Base-by-base conservation (phyloP, 768 basidiomycete genomes). In the Ramaria sp. region DNA sequence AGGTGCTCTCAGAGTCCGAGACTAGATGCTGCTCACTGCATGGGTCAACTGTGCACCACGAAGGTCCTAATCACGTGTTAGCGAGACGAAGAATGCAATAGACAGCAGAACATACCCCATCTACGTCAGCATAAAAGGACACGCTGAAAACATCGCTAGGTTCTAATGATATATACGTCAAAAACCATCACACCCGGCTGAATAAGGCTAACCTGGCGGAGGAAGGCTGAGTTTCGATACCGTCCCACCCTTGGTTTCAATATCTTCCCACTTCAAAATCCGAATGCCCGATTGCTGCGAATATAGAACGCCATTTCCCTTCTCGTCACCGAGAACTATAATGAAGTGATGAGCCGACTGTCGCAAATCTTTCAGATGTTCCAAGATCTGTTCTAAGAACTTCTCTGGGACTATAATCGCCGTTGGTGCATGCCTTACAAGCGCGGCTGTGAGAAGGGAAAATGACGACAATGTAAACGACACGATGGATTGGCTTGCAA, bases 41-140 rank as follows among this genome's bases (percentile, higher is more conserved):
- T 92, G 89, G 0, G 89, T 89, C 33, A 93, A 70, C 59, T 83
- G 82, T 7, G 78, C 78, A 22, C 78, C 84, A 56, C 78, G 78
- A 7, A 85, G 66, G 39, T 75, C 72, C 34, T 57, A 37, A n/a
- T 20, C 17, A 15, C n/a, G 51, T 33, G 13, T 84, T 79, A 19
- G 74, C 43, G 42, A 4, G 6, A 19, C 42, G 17, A 48, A 31
- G 11, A 49, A 50, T 20, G 1, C 53, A 30, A 54, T 47, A 37
- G 19, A 19, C 20, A 10, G 17, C 9, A 37, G 42, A 56, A 42
- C 70, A 57, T 46, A 63, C 61, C 19, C 62, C 63, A 34, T 63
- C 70, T 19, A 75, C 63, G 1, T 75, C 73, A 62, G 75, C 71
- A 61, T 77, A 84, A 75, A 84, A 88, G 0, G 83, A 77, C 5